Percentiles rank a stretch among this genome's conserved stretches.
phyloP scores from a whole-genome alignment of 139 green algal species.

The Pleodorina starrii region DNA sequence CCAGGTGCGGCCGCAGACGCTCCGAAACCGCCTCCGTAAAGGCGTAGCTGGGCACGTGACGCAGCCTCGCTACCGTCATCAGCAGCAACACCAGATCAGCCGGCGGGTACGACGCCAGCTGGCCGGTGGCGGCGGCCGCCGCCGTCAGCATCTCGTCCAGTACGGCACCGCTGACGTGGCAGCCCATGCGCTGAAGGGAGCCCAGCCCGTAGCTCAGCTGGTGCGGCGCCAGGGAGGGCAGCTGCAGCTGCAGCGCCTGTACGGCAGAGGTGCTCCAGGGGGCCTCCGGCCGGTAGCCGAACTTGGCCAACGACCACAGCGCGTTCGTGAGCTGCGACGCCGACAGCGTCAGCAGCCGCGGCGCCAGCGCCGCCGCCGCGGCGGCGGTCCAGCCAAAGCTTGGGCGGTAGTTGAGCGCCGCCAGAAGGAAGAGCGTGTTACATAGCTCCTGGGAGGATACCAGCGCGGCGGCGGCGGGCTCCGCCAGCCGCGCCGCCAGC shows the following conservation, averaged over 20 bases:
- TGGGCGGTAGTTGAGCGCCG: constrained; percentile 36
- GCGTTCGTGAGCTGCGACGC: constrained; percentile 9
- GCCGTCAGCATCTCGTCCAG: constrained; percentile 45
- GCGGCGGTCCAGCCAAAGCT: neutral
- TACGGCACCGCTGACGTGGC: neutral
- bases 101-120: neutral
- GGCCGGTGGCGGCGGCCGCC: neutral
- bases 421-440: constrained; percentile 38
- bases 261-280: constrained; percentile 6
- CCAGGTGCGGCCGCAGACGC: constrained; percentile 31
- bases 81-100: constrained; percentile 38
- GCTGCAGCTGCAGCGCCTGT: constrained; percentile 35
- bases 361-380: constrained; percentile 25
- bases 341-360: constrained; percentile 18
- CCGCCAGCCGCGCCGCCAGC: neutral
- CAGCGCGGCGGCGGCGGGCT: neutral
- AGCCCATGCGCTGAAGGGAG: constrained; percentile 40
- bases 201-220: constrained; percentile 44
- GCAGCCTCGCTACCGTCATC: constrained; percentile 24
- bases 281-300: constrained; percentile 3
- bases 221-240: constrained; percentile 16
- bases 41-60: constrained; percentile 40
- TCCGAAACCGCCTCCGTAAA: constrained; percentile 46
- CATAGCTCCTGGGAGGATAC: constrained; percentile 8
- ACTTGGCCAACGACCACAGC: constrained; percentile 28